A percentile compares a stretch with the other conserved stretches of the same genome.
Conservation (phyloP, 1,284 basidiomycete species). For the Trametes pubescens region DNA sequence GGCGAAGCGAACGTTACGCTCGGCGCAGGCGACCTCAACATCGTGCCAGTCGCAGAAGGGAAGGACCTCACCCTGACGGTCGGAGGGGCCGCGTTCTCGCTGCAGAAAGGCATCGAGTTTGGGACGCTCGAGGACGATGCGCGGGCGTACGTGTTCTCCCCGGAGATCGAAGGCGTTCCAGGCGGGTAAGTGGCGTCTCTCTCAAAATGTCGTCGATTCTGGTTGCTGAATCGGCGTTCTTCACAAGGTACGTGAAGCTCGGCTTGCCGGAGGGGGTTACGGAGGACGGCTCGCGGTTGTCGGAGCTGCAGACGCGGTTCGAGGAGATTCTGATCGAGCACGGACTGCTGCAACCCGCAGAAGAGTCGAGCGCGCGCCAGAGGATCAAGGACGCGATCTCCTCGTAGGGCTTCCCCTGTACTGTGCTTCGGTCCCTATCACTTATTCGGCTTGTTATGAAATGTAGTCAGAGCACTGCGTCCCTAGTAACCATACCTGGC, state of each 20-base stretch:
- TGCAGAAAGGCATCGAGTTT: conserved; percentile 37
- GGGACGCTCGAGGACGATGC: conserved; percentile 40
- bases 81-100: conserved; percentile 40
- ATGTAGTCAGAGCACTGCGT: conserved; percentile 1
- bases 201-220: neutral
- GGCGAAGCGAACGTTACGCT: conserved; percentile 36
- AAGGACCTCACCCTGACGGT: conserved; percentile 34
- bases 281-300: conserved; percentile 30
- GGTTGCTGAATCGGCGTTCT: too few species aligned
- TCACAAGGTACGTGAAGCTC: conserved; percentile 40
- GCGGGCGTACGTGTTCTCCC: conserved; percentile 40
- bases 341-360: conserved; percentile 37
- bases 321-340: conserved; percentile 40
- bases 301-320: conserved; percentile 39
- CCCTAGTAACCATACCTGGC: conserved; percentile 24
- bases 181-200: conserved; percentile 33
- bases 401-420: conserved; percentile 23
- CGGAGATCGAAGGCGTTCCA: conserved; percentile 35
- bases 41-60: conserved; percentile 10
- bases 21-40: conserved; percentile 38
- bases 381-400: conserved; percentile 21
- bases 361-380: conserved; percentile 22
- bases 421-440: neutral
- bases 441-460: neutral
- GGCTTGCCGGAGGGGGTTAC: conserved; percentile 37